Evolutionary conservation across 176 grass and related monocot genomes (phyloP).

Genomic region (Phoenix dactylifera): DNA sequence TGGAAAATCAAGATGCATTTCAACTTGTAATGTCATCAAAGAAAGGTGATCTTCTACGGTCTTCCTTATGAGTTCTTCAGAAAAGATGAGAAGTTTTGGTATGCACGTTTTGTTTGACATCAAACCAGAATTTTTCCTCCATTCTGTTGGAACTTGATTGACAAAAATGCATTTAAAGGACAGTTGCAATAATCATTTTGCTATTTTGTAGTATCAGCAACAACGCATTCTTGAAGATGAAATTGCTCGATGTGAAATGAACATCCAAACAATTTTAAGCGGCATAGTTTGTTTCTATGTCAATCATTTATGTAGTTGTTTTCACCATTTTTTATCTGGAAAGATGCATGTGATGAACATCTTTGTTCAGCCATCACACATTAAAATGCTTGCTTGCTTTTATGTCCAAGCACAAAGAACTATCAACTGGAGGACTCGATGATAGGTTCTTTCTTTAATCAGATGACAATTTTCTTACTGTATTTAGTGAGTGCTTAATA

Average conservation of each 20-base stretch:
- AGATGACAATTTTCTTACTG: too few relatives aligned
- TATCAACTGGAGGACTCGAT: too few relatives aligned
- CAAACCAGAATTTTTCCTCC: too few relatives aligned
- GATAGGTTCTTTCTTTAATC: too few relatives aligned
- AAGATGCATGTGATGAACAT: too few relatives aligned
- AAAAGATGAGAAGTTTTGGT: constrained; percentile 18
- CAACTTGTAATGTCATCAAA: background rate
- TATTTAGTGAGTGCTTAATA: too few relatives aligned
- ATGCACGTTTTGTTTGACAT: background rate
- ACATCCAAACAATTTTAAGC: constrained; percentile 27
- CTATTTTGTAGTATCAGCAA: constrained; percentile 20
- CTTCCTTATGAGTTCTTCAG: constrained; percentile 18
- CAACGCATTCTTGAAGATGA: constrained; percentile 23
- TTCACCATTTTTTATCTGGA: too few relatives aligned
- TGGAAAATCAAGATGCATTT: constrained; percentile 1
- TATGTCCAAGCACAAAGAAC: too few relatives aligned
- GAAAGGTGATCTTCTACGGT: constrained; percentile 8
- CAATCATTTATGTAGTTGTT: too few relatives aligned
- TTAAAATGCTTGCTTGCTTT: too few relatives aligned
- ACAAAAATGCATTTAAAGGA: background rate
- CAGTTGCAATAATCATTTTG: background rate
- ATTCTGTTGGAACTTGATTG: too few relatives aligned
- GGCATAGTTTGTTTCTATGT: constrained; percentile 18
- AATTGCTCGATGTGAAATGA: constrained; percentile 36
- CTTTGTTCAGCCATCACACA: too few relatives aligned